Evolutionary conservation across 139 green algal species (phyloP).

Genomic region (Astrephomene gubernaculifera): DNA sequence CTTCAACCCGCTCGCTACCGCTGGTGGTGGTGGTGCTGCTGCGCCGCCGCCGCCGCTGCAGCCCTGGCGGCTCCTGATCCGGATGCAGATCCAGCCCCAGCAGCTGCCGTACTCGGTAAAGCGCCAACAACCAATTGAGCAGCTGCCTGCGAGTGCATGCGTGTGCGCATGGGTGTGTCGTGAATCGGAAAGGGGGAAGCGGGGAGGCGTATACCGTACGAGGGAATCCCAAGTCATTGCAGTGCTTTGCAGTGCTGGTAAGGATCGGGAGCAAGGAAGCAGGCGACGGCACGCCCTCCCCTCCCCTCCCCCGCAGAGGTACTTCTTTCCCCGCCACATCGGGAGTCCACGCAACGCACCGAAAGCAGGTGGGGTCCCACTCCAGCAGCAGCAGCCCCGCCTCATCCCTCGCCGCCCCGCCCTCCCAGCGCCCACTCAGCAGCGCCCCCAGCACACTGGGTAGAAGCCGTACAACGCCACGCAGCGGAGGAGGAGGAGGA

Average conservation of each 20-base stretch:
- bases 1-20: background rate
- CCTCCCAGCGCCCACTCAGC: conserved; percentile 33
- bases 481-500: background rate
- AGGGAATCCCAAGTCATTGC: background rate
- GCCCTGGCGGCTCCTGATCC: background rate
- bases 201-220: too few species aligned
- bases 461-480: background rate
- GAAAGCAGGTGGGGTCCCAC: conserved; percentile 20
- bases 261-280: too few species aligned
- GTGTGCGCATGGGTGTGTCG: too few species aligned
- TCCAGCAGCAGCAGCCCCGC: conserved; percentile 13
- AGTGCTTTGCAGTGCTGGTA: too few species aligned
- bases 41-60: background rate
- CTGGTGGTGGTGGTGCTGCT: background rate
- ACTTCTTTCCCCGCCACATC: too few species aligned
- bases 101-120: background rate
- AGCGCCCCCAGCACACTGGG: conserved; percentile 3
- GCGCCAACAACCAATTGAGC: conserved; percentile 14
- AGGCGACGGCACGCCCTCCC: too few species aligned
- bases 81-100: background rate
- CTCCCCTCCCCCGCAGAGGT: too few species aligned
- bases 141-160: conserved; percentile 9
- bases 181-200: too few species aligned
- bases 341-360: too few species aligned
- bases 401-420: background rate